Evolutionary conservation across 2,329 filamentous ascomycete species (phyloP), one percentile per base, ranked within the genome.

Genomic region (Fusarium veterinarium): DNA sequence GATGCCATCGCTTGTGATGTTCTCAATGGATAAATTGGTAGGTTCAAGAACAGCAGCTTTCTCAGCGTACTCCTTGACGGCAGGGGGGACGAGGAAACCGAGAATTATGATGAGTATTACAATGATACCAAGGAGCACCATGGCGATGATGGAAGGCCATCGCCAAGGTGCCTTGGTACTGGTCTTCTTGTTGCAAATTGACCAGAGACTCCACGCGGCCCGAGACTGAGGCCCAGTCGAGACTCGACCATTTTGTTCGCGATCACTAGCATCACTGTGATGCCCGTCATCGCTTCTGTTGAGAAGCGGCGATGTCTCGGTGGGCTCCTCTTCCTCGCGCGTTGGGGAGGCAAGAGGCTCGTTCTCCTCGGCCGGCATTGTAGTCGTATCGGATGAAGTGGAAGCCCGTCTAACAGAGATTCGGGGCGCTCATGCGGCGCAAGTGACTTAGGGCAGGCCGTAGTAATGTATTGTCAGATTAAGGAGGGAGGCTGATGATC

Each of bases 1-100:
- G 13, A 98, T 89, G 17, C 96, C 95, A 65, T 91, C 87, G 12
- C 90, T 79, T 0, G 94, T 98, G 73, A 98, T 92, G 5, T 92
- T 94, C 77, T 96, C 93, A 67, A 99, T 91, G 4, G 95, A 94
- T 25, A 99, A 83, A 74, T 91, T 93, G 10, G 92, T 95, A 4
- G 96, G 94, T 78, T 95, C 90, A 73, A 99, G 89, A 23, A 95
- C 90, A 30, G 92, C 87, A 6, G 95, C 94, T 80, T 95, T 87
- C 82, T 95, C 92, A 53, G 93, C 93, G 81, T 99, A 99, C 79
- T 94, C 89, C 81, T 97, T 91, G 16, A 97, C 90, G 12, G 92
- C 90, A 20, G 92, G 91, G 4, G 95, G 95, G 1, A 92, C 89
- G 60, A 97, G 88, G 83, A 97, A 97, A 20, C 91, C 94, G 62